A percentile compares a stretch with the other conserved stretches of the same genome.
Evolutionary conservation across 345 rosid genomes (phyloP).

Genomic region (Leavenworthia alabamica): DNA sequence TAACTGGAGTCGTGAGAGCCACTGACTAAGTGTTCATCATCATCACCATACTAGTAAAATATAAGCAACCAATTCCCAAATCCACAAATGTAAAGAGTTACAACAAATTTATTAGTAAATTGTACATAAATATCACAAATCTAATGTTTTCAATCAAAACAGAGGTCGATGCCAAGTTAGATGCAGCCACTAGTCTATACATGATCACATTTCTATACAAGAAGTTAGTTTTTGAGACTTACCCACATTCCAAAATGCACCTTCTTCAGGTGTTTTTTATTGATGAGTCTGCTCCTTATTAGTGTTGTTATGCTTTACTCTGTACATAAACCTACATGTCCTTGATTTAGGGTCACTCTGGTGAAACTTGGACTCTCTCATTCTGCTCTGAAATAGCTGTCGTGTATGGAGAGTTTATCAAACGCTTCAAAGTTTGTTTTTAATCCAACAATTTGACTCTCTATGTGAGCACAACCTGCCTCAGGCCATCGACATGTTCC

Average conservation of each 20-base stretch:
- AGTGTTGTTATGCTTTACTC: conserved; percentile 22
- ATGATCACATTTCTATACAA: conserved; percentile 27
- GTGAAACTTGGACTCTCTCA: conserved; percentile 19
- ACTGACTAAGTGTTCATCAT: background rate
- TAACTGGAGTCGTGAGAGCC: background rate
- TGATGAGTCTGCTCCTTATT: conserved; percentile 14
- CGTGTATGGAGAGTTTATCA: conserved; percentile 69
- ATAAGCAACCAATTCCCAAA: no score
- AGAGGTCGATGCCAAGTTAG: background rate
- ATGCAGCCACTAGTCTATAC: background rate
- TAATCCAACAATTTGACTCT: conserved; percentile 76
- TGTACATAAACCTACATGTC: conserved; percentile 12
- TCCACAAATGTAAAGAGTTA: conserved; percentile 18
- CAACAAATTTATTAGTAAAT: no score
- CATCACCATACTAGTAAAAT: no score
- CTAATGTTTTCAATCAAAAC: conserved; percentile 20
- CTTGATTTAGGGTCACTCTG: background rate
- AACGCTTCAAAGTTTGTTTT: conserved; percentile 86
- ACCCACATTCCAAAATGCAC: conserved; percentile 18
- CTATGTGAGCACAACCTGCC: conserved; percentile 71
- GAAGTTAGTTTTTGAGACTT: conserved; percentile 19
- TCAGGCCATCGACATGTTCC: conserved; percentile 93
- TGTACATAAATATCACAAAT: no score
- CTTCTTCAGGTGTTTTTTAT: background rate
- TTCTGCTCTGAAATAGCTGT: conserved; percentile 61